These are phyloP conservation scores for Cephalotrichum gorgonifer DNA, from an alignment of 2,329 filamentous ascomycete genomes.

Conservation along the genomic window DNA sequence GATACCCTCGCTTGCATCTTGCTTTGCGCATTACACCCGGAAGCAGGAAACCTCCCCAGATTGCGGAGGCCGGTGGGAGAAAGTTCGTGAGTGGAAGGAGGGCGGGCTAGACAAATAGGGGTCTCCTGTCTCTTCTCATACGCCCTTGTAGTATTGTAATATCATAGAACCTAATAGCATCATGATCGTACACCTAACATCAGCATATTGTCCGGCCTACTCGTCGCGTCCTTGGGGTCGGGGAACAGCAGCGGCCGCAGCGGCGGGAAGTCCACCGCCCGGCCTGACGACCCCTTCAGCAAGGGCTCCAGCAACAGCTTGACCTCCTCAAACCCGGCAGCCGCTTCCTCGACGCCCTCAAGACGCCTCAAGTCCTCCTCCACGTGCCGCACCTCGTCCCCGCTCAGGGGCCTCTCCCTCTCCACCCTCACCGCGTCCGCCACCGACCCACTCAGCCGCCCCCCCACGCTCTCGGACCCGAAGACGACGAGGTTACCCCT, in stretches of 20 bases:
- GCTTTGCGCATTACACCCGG: neutral
- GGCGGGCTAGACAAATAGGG: too few species aligned
- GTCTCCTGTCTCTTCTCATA: neutral
- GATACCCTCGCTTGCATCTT: neutral
- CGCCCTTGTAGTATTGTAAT: neutral
- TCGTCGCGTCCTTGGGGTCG: neutral
- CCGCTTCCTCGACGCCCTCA: constrained; percentile 10
- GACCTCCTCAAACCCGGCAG: constrained; percentile 13
- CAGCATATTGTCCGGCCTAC: neutral
- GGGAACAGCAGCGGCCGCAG: neutral
- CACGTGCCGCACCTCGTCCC: constrained; percentile 14
- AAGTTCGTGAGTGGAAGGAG: too few species aligned
- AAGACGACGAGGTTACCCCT: constrained; percentile 25
- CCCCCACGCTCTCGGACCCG: constrained; percentile 8
- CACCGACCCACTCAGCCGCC: constrained; percentile 7
- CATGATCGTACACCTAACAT: neutral
- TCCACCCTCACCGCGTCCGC: constrained; percentile 15
- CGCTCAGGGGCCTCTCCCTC: constrained; percentile 16
- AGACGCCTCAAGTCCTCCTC: constrained; percentile 15
- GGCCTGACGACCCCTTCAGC: neutral
- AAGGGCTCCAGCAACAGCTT: constrained; percentile 13
- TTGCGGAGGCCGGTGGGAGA: neutral
- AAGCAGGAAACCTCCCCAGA: neutral
- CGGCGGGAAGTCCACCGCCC: neutral
- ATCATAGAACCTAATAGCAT: neutral